Conservation (phyloP, 768 basidiomycete species). For the Plicaturopsis crispa region DNA sequence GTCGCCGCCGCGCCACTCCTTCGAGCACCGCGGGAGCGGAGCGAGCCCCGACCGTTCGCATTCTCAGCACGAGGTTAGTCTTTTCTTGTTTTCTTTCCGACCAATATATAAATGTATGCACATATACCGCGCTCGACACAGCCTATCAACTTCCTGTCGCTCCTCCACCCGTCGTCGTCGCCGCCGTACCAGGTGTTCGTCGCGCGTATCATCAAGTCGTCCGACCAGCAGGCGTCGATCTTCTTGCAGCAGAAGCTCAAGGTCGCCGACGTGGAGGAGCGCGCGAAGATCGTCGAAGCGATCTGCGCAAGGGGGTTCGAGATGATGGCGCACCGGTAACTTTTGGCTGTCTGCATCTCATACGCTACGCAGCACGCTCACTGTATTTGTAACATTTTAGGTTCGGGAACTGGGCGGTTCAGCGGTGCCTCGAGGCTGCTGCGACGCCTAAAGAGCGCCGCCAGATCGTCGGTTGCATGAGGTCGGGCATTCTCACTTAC, state of each 20-base stretch:
- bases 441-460: slow-evolving; percentile 65
- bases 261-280: slow-evolving; percentile 70
- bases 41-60: too few species aligned
- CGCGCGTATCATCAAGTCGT: slow-evolving; percentile 79
- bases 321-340: slow-evolving; percentile 86
- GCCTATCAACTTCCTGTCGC: slow-evolving; percentile 86
- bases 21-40: slow-evolving; percentile 15
- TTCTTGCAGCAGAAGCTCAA: slow-evolving; percentile 89
- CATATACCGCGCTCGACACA: slow-evolving; percentile 19
- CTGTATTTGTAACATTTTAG: too few species aligned
- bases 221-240: slow-evolving; percentile 86
- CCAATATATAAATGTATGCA: slow-evolving; percentile 9
- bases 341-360: slow-evolving; percentile 1
- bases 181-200: slow-evolving; percentile 82
- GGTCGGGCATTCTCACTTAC: slow-evolving; percentile 31
- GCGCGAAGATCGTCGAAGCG: slow-evolving; percentile 80
- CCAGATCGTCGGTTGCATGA: slow-evolving; percentile 84
- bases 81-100: slow-evolving; percentile 18
- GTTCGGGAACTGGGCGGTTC: slow-evolving; percentile 92
- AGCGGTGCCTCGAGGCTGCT: slow-evolving; percentile 78
- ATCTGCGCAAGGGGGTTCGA: slow-evolving; percentile 80
- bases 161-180: slow-evolving; percentile 78
- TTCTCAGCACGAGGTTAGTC: too few species aligned
- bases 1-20: too few species aligned
- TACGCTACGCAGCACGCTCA: too few species aligned